Base-by-base conservation (phyloP, 140 eudicot genomes). In the Cichorium intybus region DNA sequence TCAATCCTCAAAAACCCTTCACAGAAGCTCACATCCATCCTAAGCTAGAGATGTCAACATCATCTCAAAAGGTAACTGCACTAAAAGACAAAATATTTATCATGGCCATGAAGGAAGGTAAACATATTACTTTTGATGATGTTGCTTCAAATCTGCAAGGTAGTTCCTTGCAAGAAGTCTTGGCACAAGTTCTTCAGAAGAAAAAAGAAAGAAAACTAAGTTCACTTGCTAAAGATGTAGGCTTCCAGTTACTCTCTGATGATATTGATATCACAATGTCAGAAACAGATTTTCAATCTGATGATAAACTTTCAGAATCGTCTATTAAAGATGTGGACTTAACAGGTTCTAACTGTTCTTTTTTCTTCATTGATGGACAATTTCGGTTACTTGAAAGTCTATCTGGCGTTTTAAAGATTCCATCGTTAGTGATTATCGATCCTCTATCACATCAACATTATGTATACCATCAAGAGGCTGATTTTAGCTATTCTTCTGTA, bases 241-340 rank as follows among this genome's bases (percentile, higher is more conserved):
- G 97, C 52, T 90, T 90, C 62, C 85, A 87, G 81, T 86, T 90
- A 51, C 77, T 90, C 33, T 90, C 97, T 70, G 89, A 90, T 67
- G 97, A 87, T 80, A 52, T 90, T 45, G 82, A 85, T 50, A 75
- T 90, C 35, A 79, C 80, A 52, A 59, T 68, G 60, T 62, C 77
- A 20, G 90, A 82, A 54, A 54, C 82, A 54, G 46, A 39, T 43
- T 69, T 20, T 48, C 72, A 66, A 23, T 65, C 84, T 70, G 60
- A 68, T 64, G 74, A 53, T 47, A 79, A 41, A 67, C 63, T 62
- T 18, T 50, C 55, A 33, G 76, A 53, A 58, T 64, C 10, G 24
- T 50, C 80, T n/a, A 57, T 29, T 8, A 84, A 82, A 64, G 86
- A 26, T 51, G 14, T 60, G 9, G 72, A 35, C 71, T 17, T 54